Evolutionary conservation across 306 rosid genomes (phyloP), one percentile per base, ranked within the genome.

Genomic region (Prunus padus): DNA sequence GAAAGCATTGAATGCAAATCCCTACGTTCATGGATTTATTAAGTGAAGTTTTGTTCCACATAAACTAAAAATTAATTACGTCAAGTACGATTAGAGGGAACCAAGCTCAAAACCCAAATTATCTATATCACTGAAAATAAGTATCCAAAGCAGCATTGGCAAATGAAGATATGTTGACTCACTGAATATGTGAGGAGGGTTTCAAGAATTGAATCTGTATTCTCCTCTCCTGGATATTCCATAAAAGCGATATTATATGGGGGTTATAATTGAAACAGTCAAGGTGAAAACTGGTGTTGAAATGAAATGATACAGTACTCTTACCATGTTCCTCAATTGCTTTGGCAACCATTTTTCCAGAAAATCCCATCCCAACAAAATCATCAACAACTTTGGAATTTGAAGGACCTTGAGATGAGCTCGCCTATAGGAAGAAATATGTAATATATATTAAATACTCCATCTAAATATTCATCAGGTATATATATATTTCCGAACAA

Each of bases 251-350:
- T 57, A 55, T 15, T 42, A 54, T 18, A 26, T 20, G 37, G 26
- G 26, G 51, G 51, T 83, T 71, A 82, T 62, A 67, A 62, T 46
- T 45, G 76, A 70, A 69, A 49, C 74, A 72, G 30, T 13, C 47
- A 33, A 37, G 57, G 65, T 63, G 57, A 69, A 82, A 73, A 51
- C 14, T 0, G 42, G 37, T 33, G 56, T 61, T 31, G 14, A 52
- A 82, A 83, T 71, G 45, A 51, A 73, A 61, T 77, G 67, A 77
- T 26, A 72, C 59, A 68, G 77, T 54, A 80, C 42, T 71, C 76
- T 81, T 89, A 94, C 98, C 97, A 54, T 87, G 80, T 74, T 94
- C 97, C 82, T 73, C 79, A 63, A 94, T 87, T n/a, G 86, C 98
- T 87, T 88, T 94, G 33, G 83, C 71, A 67, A 94, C 96, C 88